Evolutionary conservation across 208 protist species (phyloP).

Genomic region (Leishmania tropica): DNA sequence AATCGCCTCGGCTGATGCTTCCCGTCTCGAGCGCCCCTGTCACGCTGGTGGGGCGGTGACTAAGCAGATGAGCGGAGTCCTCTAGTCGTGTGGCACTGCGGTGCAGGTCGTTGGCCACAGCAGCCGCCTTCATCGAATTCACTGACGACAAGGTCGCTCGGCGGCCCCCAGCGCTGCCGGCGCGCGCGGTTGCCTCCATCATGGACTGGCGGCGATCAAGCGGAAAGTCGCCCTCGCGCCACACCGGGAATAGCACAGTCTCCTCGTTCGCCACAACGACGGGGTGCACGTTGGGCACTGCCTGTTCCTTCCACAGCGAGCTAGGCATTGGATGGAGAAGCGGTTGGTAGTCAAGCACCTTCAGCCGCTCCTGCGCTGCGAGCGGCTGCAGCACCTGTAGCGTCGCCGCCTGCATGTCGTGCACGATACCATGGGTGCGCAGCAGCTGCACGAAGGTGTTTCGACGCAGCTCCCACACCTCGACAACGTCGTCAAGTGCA

Average conservation of each 20-base stretch:
- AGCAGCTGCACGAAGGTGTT: conserved; percentile 61
- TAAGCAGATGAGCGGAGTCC: conserved; percentile 19
- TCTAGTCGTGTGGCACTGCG: conserved; percentile 7
- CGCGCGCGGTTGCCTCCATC: conserved; percentile 7
- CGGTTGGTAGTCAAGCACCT: conserved; percentile 74
- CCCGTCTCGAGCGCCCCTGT: conserved; percentile 15
- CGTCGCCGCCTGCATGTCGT: conserved; percentile 48
- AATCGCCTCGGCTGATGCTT: conserved; percentile 12
- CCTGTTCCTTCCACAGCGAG: conserved; percentile 72
- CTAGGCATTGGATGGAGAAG: conserved; percentile 65
- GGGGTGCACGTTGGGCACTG: conserved; percentile 70
- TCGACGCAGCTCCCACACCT: conserved; percentile 81
- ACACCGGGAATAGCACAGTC: conserved; percentile 51
- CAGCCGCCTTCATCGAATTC: conserved; percentile 10
- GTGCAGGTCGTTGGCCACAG: conserved; percentile 24
- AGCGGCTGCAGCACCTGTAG: conserved; percentile 86
- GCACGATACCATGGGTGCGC: conserved; percentile 51
- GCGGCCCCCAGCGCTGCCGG: conserved; percentile 15
- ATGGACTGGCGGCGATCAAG: conserved; percentile 31
- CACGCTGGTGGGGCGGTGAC: conserved; percentile 6
- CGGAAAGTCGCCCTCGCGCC: conserved; percentile 72
- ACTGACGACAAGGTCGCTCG: conserved; percentile 17
- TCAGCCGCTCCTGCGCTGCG: conserved; percentile 26
- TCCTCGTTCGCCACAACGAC: conserved; percentile 40
- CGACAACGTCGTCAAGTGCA: conserved; percentile 57